These are phyloP conservation scores for Pyricularia sp. DNA, from an alignment of 2,329 filamentous ascomycete genomes.

Conservation along the genomic window DNA sequence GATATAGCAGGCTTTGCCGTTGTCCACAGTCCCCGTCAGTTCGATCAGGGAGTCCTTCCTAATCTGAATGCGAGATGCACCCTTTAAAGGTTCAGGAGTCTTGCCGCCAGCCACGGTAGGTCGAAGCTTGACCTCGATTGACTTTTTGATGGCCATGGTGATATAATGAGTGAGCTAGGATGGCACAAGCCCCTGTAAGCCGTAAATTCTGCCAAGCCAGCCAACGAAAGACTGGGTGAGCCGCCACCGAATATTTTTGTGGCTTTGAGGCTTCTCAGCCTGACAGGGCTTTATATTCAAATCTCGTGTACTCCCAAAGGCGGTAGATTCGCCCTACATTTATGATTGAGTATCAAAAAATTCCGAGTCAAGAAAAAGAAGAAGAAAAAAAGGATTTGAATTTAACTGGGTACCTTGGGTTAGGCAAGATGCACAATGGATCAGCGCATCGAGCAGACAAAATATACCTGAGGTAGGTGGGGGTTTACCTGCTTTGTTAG, in stretches of 20 bases:
- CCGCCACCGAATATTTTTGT: background rate
- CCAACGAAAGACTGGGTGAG: background rate
- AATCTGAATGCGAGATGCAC: constrained; percentile 8
- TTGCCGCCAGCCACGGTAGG: constrained; percentile 3
- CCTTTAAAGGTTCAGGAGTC: constrained; percentile 4
- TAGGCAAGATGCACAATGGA: background rate
- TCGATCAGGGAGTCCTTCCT: constrained; percentile 13
- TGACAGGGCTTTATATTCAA: background rate
- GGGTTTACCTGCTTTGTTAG: background rate
- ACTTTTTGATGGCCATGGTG: constrained; percentile 4
- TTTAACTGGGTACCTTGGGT: background rate
- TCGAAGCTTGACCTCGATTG: constrained; percentile 6
- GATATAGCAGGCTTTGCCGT: constrained; percentile 10
- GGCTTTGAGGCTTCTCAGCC: background rate
- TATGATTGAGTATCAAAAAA: too few relatives aligned
- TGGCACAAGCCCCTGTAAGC: background rate
- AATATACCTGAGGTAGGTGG: background rate
- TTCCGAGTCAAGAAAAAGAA: too few relatives aligned
- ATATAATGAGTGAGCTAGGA: background rate
- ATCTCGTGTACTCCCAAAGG: background rate
- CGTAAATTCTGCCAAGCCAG: background rate
- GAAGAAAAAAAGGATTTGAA: background rate
- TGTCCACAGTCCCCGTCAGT: constrained; percentile 12
- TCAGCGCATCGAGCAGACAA: background rate
- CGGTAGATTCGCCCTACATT: too few relatives aligned